phyloP scores from a whole-genome alignment of 2,329 filamentous ascomycete species.

The Fusarium sp. region DNA sequence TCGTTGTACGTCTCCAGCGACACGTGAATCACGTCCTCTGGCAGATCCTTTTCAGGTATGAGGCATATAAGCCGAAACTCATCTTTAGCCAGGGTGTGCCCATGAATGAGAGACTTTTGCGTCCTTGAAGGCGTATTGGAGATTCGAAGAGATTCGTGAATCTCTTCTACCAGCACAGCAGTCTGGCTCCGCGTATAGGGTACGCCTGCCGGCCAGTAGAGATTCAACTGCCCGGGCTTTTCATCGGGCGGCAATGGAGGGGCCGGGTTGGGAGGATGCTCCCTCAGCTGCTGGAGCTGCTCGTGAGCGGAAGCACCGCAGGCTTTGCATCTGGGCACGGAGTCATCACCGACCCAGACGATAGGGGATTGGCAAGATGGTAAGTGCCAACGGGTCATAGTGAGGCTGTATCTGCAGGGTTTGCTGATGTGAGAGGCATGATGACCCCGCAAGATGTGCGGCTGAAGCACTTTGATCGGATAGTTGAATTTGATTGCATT shows the following conservation, averaged over 20 bases:
- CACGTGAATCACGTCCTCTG: background rate
- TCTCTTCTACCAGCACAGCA: accelerated
- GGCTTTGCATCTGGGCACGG: background rate
- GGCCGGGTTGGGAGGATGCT: background rate
- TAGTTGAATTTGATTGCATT: background rate
- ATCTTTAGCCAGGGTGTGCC: background rate
- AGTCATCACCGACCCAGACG: background rate
- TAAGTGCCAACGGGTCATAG: background rate
- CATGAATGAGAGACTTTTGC: background rate
- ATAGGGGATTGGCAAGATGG: background rate
- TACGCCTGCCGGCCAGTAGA: background rate
- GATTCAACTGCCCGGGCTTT: background rate
- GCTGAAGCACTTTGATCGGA: background rate
- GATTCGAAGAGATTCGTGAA: background rate
- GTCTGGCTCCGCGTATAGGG: background rate
- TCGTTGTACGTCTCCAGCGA: background rate
- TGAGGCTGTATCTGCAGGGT: background rate
- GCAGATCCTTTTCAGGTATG: background rate
- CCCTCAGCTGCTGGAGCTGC: background rate
- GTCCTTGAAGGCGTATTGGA: background rate
- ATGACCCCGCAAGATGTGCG: background rate
- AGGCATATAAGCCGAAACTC: background rate
- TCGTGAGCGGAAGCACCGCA: background rate
- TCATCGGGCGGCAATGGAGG: background rate
- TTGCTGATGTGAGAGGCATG: background rate